These are phyloP conservation scores for Tetragonia tetragonoides DNA, from an alignment of 148 eudicot genomes.

Conservation along the genomic window DNA sequence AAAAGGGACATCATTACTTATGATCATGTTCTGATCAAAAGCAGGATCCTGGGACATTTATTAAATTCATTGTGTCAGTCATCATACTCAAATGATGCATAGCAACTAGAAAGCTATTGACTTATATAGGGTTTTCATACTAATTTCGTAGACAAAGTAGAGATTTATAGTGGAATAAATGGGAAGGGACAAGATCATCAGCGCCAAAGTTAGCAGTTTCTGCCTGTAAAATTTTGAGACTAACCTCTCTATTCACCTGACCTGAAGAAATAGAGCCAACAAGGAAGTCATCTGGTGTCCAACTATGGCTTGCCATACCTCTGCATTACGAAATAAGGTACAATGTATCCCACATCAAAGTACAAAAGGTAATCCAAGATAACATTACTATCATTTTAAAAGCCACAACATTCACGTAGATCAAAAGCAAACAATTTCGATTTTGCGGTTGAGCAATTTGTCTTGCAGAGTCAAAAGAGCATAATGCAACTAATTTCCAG, in stretches of 20 bases:
- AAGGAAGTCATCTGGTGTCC: background rate
- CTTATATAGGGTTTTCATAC: background rate
- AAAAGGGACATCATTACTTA: background rate
- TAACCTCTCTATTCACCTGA: background rate
- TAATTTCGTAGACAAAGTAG: conserved; percentile 8
- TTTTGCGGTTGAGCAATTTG: background rate
- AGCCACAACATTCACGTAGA: background rate
- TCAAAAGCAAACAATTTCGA: background rate
- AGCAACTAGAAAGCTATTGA: background rate
- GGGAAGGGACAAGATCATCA: background rate
- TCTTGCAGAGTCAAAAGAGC: background rate
- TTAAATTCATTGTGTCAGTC: background rate
- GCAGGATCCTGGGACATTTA: background rate
- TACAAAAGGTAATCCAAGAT: background rate
- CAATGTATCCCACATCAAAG: background rate
- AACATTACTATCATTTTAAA: background rate
- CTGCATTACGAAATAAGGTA: conserved; percentile 1
- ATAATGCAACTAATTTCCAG: background rate
- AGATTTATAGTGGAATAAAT: background rate
- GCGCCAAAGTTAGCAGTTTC: background rate
- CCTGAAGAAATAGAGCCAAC: background rate
- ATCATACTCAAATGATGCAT: conserved; percentile 14
- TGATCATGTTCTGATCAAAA: background rate
- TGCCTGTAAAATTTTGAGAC: background rate
- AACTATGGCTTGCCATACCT: conserved; percentile 19